Base-by-base conservation (phyloP, 768 basidiomycete species). In the Tricholoma flavovirens region DNA sequence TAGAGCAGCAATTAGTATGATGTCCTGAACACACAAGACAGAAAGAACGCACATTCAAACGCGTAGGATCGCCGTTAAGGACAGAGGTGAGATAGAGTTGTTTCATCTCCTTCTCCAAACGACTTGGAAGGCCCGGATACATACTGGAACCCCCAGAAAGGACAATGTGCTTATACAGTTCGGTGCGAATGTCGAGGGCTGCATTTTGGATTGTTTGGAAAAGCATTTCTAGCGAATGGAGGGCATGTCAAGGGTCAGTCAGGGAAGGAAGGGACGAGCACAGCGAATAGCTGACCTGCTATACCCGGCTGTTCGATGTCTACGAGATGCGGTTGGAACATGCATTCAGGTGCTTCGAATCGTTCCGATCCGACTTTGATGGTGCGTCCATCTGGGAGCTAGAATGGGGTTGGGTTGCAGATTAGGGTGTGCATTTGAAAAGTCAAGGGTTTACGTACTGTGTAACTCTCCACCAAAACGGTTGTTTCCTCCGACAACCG, bases 71-170 rank as follows among this genome's bases (percentile, higher is more conserved):
- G 15, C 90, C 87, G 45, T 82, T 79, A 45, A 98, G 78, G 15
- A 98, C 91, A n/a, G 86, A 80, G 1, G 90, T 90, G 58, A 99
- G 81, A 71, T 98, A 93, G n/a, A 98, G 78, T 71, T 98, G 97
- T 73, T 98, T 98, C 90, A 98, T 93, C 77, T 99, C 96, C 77
- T 98, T 98, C 75, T 98, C 97, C 43, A 99, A 79, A 46, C 97
- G 86, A 68, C 90, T 93, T 10, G 97, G 97, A 55, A 99, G 83
- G 24, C 97, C 97, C 29, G 97, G 96, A 69, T 98, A 98, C 96
- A 98, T 98, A 71, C 91, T 94, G 2, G 93, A 96, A 6, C 97
- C 97, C 52, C 97, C 97, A 4, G 93, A 97, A 24, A 99, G 85
- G 11, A 99, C 96, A 62, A 98, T 87, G 71, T 98, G 97, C 68